phyloP scores from a whole-genome alignment of 345 rosid genomes.

The Arabis hirsuta region DNA sequence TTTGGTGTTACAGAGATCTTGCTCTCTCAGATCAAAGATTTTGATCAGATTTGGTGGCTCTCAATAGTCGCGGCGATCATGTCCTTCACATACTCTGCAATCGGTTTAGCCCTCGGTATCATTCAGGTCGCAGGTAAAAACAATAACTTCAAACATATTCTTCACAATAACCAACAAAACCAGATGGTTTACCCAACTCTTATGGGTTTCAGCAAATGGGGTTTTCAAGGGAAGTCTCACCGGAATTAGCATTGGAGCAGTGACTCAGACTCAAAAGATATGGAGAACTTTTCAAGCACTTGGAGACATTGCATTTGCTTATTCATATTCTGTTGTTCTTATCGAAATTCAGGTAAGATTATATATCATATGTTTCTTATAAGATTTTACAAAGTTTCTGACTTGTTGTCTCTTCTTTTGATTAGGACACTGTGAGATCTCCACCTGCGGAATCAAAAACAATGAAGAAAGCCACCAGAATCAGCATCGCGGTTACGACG shows the following conservation, averaged over 20 bases:
- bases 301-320: constrained; percentile 90
- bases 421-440: constrained; percentile 52
- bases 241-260: constrained; percentile 69
- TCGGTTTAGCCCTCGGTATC: constrained; percentile 86
- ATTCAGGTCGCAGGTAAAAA: constrained; percentile 60
- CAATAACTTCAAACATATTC: neutral
- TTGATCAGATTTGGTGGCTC: constrained; percentile 90
- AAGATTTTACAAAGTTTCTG: neutral
- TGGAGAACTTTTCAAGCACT: constrained; percentile 90
- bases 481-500: constrained; percentile 50
- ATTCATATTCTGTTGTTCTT: constrained; percentile 73
- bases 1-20: constrained; percentile 69
- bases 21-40: constrained; percentile 80
- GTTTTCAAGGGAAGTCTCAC: constrained; percentile 68
- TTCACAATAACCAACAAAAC: neutral
- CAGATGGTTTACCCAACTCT: neutral
- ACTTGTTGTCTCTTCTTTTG: neutral
- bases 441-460: constrained; percentile 59
- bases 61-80: constrained; percentile 86
- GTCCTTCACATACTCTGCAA: constrained; percentile 88
- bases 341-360: constrained; percentile 76
- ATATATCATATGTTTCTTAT: neutral
- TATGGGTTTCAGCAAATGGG: constrained; percentile 49
- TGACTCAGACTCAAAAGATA: constrained; percentile 68
- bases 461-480: constrained; percentile 50